A percentile compares a stretch with the other conserved stretches of the same genome.
phyloP scores from a whole-genome alignment of 208 protist species.

The Acanthamoeba castellanii region DNA sequence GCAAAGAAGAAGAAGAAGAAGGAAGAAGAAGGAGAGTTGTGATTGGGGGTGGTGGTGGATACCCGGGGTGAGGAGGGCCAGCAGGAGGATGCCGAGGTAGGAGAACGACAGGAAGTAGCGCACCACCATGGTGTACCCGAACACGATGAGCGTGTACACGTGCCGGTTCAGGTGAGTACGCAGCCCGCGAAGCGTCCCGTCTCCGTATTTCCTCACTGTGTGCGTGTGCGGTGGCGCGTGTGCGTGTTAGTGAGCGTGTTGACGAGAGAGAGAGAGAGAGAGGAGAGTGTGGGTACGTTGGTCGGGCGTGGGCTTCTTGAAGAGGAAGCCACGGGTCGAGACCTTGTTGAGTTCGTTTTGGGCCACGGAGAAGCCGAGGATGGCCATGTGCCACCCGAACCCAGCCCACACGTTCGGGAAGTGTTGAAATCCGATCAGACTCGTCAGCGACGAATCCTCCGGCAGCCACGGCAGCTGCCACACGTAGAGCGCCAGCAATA shows the following conservation, averaged over 20 bases:
- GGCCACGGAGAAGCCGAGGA: conserved; percentile 63
- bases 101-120: conserved; percentile 62
- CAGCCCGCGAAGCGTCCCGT: conserved; percentile 42
- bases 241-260: not conserved
- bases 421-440: conserved; percentile 56
- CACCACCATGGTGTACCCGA: conserved; percentile 61
- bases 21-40: not conserved
- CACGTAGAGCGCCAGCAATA: conserved; percentile 62
- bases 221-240: not conserved
- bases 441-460: conserved; percentile 5
- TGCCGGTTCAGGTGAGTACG: conserved; percentile 5
- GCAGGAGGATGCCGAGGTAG: conserved; percentile 52
- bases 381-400: conserved; percentile 50
- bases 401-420: conserved; percentile 47
- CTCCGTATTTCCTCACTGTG: conserved; percentile 44
- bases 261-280: not conserved
- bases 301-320: conserved; percentile 36
- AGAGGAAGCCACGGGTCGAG: conserved; percentile 58
- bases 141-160: conserved; percentile 39
- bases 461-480: conserved; percentile 67
- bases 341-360: conserved; percentile 74
- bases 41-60: not conserved
- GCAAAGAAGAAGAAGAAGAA: too few relatives aligned
- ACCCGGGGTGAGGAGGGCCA: conserved; percentile 52
- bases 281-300: not conserved